These are phyloP conservation scores for Hyphodiscus sp. DNA, from an alignment of 2,329 filamentous ascomycete species.

Conservation along the genomic window DNA sequence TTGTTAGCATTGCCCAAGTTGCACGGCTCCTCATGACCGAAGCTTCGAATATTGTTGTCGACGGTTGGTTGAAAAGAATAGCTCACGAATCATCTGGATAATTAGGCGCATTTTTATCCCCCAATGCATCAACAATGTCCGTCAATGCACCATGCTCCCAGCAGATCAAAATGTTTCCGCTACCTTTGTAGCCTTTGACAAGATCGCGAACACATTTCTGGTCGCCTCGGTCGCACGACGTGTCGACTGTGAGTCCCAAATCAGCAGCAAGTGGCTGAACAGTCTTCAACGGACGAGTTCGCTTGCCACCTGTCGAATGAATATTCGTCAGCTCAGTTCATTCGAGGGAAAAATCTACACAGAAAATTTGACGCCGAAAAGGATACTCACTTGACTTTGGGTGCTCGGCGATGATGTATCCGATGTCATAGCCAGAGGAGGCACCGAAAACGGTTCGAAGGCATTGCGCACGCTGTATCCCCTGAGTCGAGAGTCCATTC, in stretches of 20 bases:
- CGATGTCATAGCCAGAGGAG: constrained; percentile 46
- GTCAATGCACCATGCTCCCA: constrained; percentile 52
- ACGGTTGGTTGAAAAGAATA: not conserved
- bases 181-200: constrained; percentile 39
- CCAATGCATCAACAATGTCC: constrained; percentile 45
- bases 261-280: constrained; percentile 50
- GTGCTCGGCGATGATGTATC: constrained; percentile 50
- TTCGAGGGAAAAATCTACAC: not conserved
- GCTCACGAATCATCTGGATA: constrained; percentile 44
- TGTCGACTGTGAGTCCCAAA: constrained; percentile 48
- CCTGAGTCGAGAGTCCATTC: constrained; percentile 44
- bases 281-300: constrained; percentile 48
- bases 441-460: constrained; percentile 50
- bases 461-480: constrained; percentile 52
- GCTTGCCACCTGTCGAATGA: constrained; percentile 39
- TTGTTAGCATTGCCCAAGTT: constrained; percentile 2
- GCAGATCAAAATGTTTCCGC: constrained; percentile 50
- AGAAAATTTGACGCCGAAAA: not conserved
- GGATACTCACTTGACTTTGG: constrained; percentile 38
- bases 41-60: not conserved
- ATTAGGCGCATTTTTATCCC: constrained; percentile 40
- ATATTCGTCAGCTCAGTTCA: not conserved
- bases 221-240: constrained; percentile 50
- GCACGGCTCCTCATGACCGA: not conserved
- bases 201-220: constrained; percentile 45